Conservation (phyloP, 192 early-diverging fungal genomes). For the Lunasporangiospora selenospora region DNA sequence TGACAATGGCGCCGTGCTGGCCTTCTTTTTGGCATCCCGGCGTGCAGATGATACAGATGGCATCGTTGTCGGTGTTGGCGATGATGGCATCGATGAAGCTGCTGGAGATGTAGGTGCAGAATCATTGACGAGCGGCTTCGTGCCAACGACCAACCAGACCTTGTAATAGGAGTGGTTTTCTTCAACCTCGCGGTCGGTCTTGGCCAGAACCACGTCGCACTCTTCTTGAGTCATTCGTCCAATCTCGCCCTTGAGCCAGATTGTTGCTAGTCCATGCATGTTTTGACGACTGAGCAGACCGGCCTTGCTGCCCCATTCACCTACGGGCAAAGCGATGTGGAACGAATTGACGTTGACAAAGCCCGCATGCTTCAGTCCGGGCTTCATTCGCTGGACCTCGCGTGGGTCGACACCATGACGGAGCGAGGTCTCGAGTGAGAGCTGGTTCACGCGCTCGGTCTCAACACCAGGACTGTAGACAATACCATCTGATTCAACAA, state of each 20-base stretch:
- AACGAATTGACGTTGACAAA: slow-evolving; percentile 39
- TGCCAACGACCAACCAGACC: slow-evolving; percentile 45
- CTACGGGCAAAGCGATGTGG: slow-evolving; percentile 37
- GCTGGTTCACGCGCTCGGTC: slow-evolving; percentile 38
- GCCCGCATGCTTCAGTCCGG: slow-evolving; percentile 30
- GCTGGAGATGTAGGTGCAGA: no score
- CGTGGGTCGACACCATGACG: slow-evolving; percentile 42
- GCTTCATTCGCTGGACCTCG: slow-evolving; percentile 42
- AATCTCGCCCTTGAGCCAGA: slow-evolving; percentile 46
- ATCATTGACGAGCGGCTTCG: slow-evolving; percentile 15
- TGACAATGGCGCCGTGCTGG: no score
- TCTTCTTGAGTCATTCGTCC: slow-evolving; percentile 24
- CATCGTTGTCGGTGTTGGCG: no score
- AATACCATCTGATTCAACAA: slow-evolving; percentile 48
- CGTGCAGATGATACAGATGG: no score
- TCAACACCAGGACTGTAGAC: slow-evolving; percentile 42
- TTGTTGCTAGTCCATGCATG: slow-evolving; percentile 45
- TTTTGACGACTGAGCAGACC: slow-evolving; percentile 28
- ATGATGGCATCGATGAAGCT: no score
- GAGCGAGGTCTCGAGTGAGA: slow-evolving; percentile 42
- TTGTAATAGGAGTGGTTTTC: slow-evolving; percentile 37
- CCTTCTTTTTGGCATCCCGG: no score
- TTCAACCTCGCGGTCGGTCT: slow-evolving; percentile 21
- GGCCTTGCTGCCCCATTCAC: slow-evolving; percentile 41
- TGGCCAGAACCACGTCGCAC: slow-evolving; percentile 13